A percentile compares a stretch with the other conserved stretches of the same genome.
phyloP scores from a whole-genome alignment of 345 rosid species.

The rapeseed (Brassica napus) region Da-Ae NC_063447.1:13280001-13280500 shows the following conservation, averaged over 20 bases:
- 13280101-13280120: conserved; percentile 78
- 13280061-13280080: background rate
- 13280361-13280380: conserved; percentile 85
- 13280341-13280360: conserved; percentile 83
- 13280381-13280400: conserved; percentile 75
- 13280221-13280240: conserved; percentile 26
- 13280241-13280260: background rate
- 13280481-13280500: conserved; percentile 31
- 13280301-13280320: conserved; percentile 25
- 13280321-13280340: conserved; percentile 75
- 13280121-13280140: conserved; percentile 78
- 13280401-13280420: conserved; percentile 87
- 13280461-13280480: background rate
- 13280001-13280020: background rate
- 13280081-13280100: conserved; percentile 53
- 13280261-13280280: background rate
- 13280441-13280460: background rate
- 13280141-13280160: conserved; percentile 78
- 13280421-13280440: no score
- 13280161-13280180: conserved; percentile 88
- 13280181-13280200: conserved; percentile 63
- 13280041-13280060: background rate
- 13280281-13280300: background rate
- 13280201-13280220: conserved; percentile 84
- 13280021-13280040: background rate